These are phyloP conservation scores for Paramecium primaurelia DNA, from an alignment of 73 alveolate genomes.

Conservation along the genomic window DNA sequence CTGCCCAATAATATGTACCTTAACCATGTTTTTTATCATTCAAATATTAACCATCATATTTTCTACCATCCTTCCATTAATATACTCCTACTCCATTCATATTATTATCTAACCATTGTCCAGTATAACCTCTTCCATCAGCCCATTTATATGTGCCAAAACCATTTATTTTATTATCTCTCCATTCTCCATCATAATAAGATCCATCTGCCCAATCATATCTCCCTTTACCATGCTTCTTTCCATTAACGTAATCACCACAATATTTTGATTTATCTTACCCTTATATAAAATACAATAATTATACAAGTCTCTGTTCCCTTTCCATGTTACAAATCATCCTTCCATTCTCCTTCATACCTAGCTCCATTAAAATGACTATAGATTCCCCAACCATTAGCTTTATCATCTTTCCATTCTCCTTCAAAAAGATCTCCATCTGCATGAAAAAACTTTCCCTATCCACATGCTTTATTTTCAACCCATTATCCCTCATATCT, in stretches of 20 bases:
- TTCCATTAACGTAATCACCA: conserved; percentile 63
- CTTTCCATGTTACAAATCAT: conserved; percentile 13
- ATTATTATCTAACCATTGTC: conserved; percentile 62
- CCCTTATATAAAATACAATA: conserved; percentile 52
- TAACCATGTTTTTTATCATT: conserved; percentile 71
- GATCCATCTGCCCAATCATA: conserved; percentile 77
- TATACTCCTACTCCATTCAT: conserved; percentile 55
- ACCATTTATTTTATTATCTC: conserved; percentile 61
- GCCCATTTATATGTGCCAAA: conserved; percentile 75
- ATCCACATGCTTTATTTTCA: conserved; percentile 78
- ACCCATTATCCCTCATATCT: conserved; percentile 67
- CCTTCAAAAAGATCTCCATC: conserved; percentile 84
- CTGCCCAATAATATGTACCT: conserved; percentile 80
- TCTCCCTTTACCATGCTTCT: conserved; percentile 60
- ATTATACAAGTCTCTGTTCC: conserved; percentile 22
- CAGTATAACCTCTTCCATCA: conserved; percentile 81
- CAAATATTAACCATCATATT: conserved; percentile 60
- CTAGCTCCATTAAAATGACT: background rate
- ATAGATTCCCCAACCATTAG: conserved; percentile 14
- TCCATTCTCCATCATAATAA: conserved; percentile 80
- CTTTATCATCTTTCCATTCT: conserved; percentile 69
- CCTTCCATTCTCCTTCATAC: conserved; percentile 43
- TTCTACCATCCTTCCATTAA: conserved; percentile 59
- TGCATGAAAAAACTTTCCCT: conserved; percentile 78
- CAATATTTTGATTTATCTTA: conserved; percentile 58